Percentiles rank a stretch among this genome's conserved stretches.
Evolutionary conservation across 352 stramenopile genomes (phyloP).

Genomic region (Globisporangium barbulae): DNA sequence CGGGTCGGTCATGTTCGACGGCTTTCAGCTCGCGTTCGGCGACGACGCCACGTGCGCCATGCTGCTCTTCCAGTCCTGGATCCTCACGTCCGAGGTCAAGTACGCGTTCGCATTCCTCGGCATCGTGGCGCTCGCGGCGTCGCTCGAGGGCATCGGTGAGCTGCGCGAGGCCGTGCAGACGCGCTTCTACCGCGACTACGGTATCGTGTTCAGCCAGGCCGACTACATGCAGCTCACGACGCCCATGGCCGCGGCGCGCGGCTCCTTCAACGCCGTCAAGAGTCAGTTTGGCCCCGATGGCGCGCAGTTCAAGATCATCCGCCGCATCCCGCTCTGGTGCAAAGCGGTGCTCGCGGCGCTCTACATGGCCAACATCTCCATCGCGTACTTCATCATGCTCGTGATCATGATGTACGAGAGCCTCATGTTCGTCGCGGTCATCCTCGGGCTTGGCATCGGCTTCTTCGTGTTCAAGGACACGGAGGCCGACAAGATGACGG

Average conservation of each 20-base stretch:
- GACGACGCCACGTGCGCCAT: conserved; percentile 54
- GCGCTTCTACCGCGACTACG: conserved; percentile 49
- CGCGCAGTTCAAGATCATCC: conserved; percentile 38
- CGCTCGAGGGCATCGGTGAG: conserved; percentile 61
- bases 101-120: conserved; percentile 79
- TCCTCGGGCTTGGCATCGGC: conserved; percentile 63
- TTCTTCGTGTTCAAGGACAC: conserved; percentile 86
- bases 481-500: conserved; percentile 57
- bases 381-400: conserved; percentile 86
- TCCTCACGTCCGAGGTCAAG: conserved; percentile 59
- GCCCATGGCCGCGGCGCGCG: conserved; percentile 17
- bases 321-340: conserved; percentile 61
- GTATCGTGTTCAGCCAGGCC: conserved; percentile 51
- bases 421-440: conserved; percentile 73
- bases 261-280: conserved; percentile 24
- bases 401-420: conserved; percentile 86
- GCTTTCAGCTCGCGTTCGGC: conserved; percentile 73
- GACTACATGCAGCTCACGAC: conserved; percentile 55
- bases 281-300: conserved; percentile 16
- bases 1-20: conserved; percentile 83
- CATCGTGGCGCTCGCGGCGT: conserved; percentile 61
- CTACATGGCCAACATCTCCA: conserved; percentile 76
- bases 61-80: conserved; percentile 80
- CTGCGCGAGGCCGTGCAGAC: conserved; percentile 42
- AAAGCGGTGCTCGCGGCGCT: conserved; percentile 54